phyloP scores from a whole-genome alignment of 768 basidiomycete genomes.

The Psilocybe tampanensis region DNA sequence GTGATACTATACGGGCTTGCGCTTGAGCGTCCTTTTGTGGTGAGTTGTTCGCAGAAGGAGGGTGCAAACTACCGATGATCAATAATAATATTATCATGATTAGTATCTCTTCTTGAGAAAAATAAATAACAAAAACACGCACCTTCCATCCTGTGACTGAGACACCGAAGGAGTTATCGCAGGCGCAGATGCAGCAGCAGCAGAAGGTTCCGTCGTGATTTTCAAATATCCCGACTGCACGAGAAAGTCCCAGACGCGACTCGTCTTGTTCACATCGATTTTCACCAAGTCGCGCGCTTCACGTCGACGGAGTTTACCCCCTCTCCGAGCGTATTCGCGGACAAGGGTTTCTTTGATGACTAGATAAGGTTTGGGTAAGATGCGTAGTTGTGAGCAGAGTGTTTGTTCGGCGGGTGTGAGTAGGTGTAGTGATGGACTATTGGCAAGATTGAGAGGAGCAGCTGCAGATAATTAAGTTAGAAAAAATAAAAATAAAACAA shows the following conservation, averaged over 20 bases:
- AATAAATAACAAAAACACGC: conserved; percentile 16
- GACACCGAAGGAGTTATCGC: conserved; percentile 31
- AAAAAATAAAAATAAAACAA: too few species aligned
- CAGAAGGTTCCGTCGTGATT: conserved; percentile 56
- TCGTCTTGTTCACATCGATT: conserved; percentile 93
- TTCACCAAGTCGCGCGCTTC: conserved; percentile 91
- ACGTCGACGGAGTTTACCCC: conserved; percentile 83
- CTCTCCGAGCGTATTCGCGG: conserved; percentile 87
- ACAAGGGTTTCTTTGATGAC: conserved; percentile 95
- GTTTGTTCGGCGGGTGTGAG: conserved; percentile 87
- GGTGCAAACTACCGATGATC: conserved; percentile 12
- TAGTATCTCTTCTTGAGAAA: too few species aligned
- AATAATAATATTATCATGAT: background rate
- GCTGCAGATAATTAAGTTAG: too few species aligned
- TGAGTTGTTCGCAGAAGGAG: conserved; percentile 33
- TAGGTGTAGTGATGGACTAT: conserved; percentile 86
- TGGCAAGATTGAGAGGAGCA: conserved; percentile 84
- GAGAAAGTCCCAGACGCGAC: conserved; percentile 91
- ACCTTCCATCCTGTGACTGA: conserved; percentile 39
- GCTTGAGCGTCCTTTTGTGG: conserved; percentile 35
- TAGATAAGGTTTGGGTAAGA: conserved; percentile 94
- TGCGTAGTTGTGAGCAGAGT: conserved; percentile 86
- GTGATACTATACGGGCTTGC: conserved; percentile 28
- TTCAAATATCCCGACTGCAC: conserved; percentile 83
- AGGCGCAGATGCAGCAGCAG: conserved; percentile 44